Percentiles rank a stretch among this genome's conserved stretches.
Conservation (phyloP, 2,329 filamentous ascomycete species). For the Epichloe scottii region DNA sequence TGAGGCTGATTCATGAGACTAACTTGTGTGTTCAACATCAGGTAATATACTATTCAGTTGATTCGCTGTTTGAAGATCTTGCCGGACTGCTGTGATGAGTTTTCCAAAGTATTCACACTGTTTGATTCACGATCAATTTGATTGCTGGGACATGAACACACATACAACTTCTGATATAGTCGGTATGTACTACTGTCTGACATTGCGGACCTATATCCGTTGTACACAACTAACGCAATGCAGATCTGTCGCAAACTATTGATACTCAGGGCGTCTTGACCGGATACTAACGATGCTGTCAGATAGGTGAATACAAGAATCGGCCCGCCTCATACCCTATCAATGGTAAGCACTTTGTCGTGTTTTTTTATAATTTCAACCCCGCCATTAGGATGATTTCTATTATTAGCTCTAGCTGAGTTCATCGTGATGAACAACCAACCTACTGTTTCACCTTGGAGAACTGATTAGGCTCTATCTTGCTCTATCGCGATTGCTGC, state of each 20-base stretch:
- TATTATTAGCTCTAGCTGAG: conserved; percentile 37
- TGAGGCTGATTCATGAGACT: conserved; percentile 12
- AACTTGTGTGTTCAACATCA: conserved; percentile 13
- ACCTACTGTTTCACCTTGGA: conserved; percentile 42
- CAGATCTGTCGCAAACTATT: background rate
- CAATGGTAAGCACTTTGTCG: background rate
- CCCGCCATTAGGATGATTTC: conserved; percentile 36
- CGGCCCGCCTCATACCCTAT: background rate
- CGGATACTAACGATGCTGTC: background rate
- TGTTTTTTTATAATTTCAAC: background rate
- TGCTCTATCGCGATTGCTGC: background rate
- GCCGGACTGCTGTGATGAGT: conserved; percentile 31
- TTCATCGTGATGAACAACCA: conserved; percentile 40
- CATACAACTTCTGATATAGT: conserved; percentile 41
- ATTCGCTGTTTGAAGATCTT: conserved; percentile 1
- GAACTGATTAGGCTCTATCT: conserved; percentile 35
- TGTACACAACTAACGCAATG: background rate
- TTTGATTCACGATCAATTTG: conserved; percentile 33
- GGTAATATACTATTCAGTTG: conserved; percentile 22
- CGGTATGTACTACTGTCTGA: conserved; percentile 8
- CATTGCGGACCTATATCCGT: background rate
- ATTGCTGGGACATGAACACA: conserved; percentile 39
- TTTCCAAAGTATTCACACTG: conserved; percentile 45
- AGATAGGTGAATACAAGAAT: background rate
- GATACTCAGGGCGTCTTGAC: background rate